phyloP scores from a whole-genome alignment of 2,329 filamentous ascomycete species.

The Fusarium decemcellulare region DNA sequence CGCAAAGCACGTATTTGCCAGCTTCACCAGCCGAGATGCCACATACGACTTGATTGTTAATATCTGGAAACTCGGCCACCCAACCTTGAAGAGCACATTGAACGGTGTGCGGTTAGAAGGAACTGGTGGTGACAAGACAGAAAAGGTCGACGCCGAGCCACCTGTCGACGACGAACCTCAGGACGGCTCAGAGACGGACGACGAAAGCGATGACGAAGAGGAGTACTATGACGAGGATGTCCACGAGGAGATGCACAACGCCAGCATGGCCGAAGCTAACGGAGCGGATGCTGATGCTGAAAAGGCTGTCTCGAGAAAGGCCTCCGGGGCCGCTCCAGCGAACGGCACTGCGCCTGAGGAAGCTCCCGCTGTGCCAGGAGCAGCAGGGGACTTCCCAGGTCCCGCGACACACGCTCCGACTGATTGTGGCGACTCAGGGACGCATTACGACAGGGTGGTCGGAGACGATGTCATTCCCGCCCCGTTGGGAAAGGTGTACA shows the following conservation, averaged over 20 bases:
- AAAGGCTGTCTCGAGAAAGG: conserved; percentile 77
- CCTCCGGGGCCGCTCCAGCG: conserved; percentile 68
- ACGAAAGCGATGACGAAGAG: conserved; percentile 74
- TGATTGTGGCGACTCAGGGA: conserved; percentile 83
- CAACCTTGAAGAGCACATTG: conserved; percentile 89
- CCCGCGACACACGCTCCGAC: conserved; percentile 86
- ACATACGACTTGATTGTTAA: conserved; percentile 98
- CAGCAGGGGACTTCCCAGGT: conserved; percentile 81
- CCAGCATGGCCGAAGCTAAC: conserved; percentile 68
- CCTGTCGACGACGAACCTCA: conserved; percentile 54
- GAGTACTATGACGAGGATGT: conserved; percentile 78
- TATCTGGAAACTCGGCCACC: conserved; percentile 98
- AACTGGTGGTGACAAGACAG: conserved; percentile 90
- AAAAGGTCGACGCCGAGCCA: conserved; percentile 76
- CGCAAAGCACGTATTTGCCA: conserved; percentile 95
- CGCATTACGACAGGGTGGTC: conserved; percentile 87
- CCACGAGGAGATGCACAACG: conserved; percentile 84
- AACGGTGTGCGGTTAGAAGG: conserved; percentile 90
- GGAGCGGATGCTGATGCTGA: conserved; percentile 68
- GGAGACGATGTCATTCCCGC: conserved; percentile 90
- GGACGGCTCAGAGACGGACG: conserved; percentile 71
- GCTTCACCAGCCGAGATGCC: conserved; percentile 92
- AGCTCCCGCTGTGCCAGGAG: conserved; percentile 56
- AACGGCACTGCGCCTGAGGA: conserved; percentile 65
- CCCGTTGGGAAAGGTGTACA: conserved; percentile 92